phyloP scores from a whole-genome alignment of 2,329 filamentous ascomycete species.

The Penicillium sp. region DNA sequence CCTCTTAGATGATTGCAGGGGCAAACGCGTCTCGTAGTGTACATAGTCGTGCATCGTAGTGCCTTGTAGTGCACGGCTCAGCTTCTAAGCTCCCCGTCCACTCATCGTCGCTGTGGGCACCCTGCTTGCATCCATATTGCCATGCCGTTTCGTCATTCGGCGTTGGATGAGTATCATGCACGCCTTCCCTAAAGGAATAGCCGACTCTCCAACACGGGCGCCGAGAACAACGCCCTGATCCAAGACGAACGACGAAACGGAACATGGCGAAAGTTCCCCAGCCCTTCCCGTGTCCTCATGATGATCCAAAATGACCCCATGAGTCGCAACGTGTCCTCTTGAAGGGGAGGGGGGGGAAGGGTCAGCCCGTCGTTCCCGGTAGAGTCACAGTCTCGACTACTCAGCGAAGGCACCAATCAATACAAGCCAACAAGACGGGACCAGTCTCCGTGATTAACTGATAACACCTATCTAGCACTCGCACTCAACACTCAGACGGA shows the following conservation, averaged over 20 bases:
- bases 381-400: background rate
- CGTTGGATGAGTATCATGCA: background rate
- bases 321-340: slow-evolving; percentile 15
- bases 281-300: background rate
- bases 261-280: background rate
- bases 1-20: background rate
- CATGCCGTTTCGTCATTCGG: background rate
- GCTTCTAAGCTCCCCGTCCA: slow-evolving; percentile 17
- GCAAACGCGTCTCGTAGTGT: background rate
- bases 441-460: background rate
- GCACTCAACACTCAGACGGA: background rate
- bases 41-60: background rate
- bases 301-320: slow-evolving; percentile 7
- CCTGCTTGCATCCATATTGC: background rate
- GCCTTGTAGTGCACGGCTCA: slow-evolving; percentile 16
- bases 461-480: background rate
- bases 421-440: background rate
- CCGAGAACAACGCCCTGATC: background rate
- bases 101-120: slow-evolving; percentile 4
- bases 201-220: background rate
- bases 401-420: background rate
- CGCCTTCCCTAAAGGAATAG: background rate
- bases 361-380: background rate
- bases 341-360: background rate
- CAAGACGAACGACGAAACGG: background rate